These are phyloP conservation scores for Tetragonia tetragonoides DNA, from an alignment of 148 eudicot genomes.

Conservation along the genomic window DNA sequence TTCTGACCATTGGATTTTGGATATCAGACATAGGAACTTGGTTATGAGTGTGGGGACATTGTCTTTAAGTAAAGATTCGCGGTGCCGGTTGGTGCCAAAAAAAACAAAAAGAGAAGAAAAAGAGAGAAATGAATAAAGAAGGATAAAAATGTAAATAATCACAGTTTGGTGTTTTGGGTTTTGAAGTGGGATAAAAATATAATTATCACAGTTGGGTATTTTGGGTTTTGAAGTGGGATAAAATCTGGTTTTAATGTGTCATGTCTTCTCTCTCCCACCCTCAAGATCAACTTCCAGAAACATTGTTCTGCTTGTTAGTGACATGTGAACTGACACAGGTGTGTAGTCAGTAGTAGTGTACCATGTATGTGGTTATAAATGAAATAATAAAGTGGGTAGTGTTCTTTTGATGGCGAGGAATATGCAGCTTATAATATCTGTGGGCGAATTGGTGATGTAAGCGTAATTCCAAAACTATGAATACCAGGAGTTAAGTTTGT, in stretches of 20 bases:
- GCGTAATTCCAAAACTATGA: not conserved
- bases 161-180: not conserved
- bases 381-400: not conserved
- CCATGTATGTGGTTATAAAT: not conserved
- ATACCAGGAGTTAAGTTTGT: not conserved
- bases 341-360: not conserved
- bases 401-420: not conserved
- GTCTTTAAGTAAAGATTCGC: not conserved
- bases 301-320: not conserved
- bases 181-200: not conserved
- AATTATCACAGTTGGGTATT: too few relatives aligned
- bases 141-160: too few relatives aligned
- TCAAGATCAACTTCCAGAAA: not conserved
- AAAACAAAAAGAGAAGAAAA: not conserved
- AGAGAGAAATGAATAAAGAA: not conserved
- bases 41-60: not conserved
- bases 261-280: not conserved
- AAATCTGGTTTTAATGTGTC: not conserved
- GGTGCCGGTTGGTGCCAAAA: not conserved
- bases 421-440: not conserved
- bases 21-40: not conserved
- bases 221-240: not conserved
- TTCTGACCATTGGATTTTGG: not conserved
- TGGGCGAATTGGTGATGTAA: not conserved
- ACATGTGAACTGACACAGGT: not conserved